Percentiles rank a stretch among this genome's conserved stretches.
Evolutionary conservation across 2,329 filamentous ascomycete species (phyloP).

Genomic region (Aspergillus tanneri): DNA sequence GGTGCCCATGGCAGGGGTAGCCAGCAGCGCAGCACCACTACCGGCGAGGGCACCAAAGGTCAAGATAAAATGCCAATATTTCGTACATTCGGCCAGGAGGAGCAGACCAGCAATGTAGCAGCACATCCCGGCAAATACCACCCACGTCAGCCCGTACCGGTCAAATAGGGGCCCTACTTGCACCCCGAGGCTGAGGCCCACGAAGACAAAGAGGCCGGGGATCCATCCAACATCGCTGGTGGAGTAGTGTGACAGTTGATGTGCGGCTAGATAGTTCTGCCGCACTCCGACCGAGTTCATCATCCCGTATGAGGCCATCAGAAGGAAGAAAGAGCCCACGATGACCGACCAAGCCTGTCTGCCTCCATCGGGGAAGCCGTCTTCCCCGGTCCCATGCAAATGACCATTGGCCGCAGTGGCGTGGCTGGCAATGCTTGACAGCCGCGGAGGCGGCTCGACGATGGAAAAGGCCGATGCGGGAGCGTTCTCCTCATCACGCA

Average conservation of each 20-base stretch:
- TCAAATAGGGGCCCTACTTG: conserved; percentile 54
- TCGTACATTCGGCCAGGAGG: conserved; percentile 48
- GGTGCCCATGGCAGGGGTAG: conserved; percentile 39
- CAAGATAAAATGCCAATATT: conserved; percentile 53
- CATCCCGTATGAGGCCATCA: conserved; percentile 47
- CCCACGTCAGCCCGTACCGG: conserved; percentile 46
- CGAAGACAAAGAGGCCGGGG: conserved; percentile 48
- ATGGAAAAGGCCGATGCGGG: background rate
- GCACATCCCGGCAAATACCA: conserved; percentile 42
- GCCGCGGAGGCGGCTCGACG: background rate
- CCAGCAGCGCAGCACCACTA: conserved; percentile 37
- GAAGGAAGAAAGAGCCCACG: conserved; percentile 37
- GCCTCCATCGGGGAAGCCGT: conserved; percentile 36
- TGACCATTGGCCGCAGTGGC: too few relatives aligned
- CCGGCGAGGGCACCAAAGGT: conserved; percentile 41
- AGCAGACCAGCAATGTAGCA: conserved; percentile 45
- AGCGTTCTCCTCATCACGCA: background rate
- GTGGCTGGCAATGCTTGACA: background rate
- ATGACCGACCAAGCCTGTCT: conserved; percentile 39
- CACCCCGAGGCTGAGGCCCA: conserved; percentile 47
- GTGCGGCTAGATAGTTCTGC: conserved; percentile 47
- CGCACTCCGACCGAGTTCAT: conserved; percentile 53
- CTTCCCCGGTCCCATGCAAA: background rate
- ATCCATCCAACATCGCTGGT: conserved; percentile 53
- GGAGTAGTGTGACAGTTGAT: conserved; percentile 48